phyloP scores from a whole-genome alignment of 2,329 filamentous ascomycete species.

The Ophiostoma perfectum region DNA sequence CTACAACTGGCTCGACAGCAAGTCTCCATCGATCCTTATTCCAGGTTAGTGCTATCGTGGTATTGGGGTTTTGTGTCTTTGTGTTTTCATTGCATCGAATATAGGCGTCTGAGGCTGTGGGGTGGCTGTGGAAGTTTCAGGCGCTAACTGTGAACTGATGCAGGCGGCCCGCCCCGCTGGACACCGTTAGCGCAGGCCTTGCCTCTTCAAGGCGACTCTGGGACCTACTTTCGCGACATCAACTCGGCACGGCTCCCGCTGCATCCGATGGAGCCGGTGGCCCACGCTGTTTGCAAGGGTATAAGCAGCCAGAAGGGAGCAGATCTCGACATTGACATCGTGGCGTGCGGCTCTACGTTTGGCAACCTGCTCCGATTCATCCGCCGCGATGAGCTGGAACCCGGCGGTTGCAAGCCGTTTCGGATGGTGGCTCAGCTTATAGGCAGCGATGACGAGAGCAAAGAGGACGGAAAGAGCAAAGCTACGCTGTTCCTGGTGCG shows the following conservation, averaged over 20 bases:
- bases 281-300: conserved; percentile 33
- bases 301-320: conserved; percentile 36
- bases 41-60: background rate
- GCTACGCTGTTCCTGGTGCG: conserved; percentile 54
- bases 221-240: conserved; percentile 48
- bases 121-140: background rate
- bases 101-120: background rate
- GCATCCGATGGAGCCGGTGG: conserved; percentile 46
- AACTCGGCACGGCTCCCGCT: conserved; percentile 48
- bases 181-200: conserved; percentile 37
- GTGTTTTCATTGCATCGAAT: background rate
- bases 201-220: conserved; percentile 41
- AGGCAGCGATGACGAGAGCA: background rate
- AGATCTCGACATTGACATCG: conserved; percentile 43
- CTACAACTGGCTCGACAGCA: conserved; percentile 36
- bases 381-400: background rate
- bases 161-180: conserved; percentile 49
- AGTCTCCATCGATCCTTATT: conserved; percentile 30
- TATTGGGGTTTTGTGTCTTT: background rate
- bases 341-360: conserved; percentile 56
- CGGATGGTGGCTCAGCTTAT: conserved; percentile 11
- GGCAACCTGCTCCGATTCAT: conserved; percentile 44
- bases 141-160: background rate
- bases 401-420: background rate
- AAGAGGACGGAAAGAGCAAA: too few relatives aligned